Conservation (phyloP, 768 basidiomycete species). For the Trametes elegans region DNA sequence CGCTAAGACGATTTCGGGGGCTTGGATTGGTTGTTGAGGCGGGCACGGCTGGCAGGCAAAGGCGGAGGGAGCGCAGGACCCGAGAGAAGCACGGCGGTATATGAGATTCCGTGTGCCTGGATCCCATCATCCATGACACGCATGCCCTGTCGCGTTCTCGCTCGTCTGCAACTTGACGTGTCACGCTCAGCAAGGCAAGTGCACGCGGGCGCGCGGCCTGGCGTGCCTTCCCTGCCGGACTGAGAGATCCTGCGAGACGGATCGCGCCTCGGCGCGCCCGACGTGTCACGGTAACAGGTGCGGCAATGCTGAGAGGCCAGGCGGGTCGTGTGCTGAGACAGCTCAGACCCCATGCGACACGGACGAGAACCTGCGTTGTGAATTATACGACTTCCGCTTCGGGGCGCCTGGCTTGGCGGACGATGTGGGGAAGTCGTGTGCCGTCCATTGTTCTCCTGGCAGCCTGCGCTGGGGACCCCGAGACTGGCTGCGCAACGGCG, state of each 20-base stretch:
- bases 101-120: constrained; percentile 14
- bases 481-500: too few relatives aligned
- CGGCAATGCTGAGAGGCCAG: neutral
- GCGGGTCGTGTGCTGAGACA: neutral
- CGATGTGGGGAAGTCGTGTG: neutral
- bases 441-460: neutral
- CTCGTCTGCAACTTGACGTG: too few relatives aligned
- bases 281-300: neutral
- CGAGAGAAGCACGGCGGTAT: neutral
- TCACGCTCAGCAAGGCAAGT: constrained; percentile 1
- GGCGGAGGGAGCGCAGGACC: neutral
- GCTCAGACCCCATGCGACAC: neutral
- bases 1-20: neutral
- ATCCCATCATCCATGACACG: neutral
- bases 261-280: neutral
- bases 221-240: neutral
- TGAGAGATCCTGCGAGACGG: neutral
- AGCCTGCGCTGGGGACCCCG: neutral
- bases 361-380: too few relatives aligned
- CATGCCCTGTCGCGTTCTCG: too few relatives aligned
- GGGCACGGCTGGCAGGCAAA: neutral
- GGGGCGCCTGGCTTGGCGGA: too few relatives aligned
- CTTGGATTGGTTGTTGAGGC: neutral
- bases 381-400: too few relatives aligned
- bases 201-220: neutral